Evolutionary conservation across 257 asterid genomes (phyloP).

Genomic region (Scutellaria galericulata): DNA sequence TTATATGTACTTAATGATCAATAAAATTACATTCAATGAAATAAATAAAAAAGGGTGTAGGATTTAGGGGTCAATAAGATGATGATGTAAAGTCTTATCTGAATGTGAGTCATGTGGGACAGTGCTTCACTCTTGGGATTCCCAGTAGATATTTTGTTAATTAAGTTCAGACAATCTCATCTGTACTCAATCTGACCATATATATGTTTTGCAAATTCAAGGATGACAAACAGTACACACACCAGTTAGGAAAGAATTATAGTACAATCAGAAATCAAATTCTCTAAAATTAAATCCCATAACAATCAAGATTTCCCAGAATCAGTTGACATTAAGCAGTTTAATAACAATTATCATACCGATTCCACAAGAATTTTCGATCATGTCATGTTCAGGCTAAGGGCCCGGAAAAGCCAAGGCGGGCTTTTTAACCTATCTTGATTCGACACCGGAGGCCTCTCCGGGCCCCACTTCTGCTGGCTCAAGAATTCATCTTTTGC

Average conservation of each 20-base stretch:
- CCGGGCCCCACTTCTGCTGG: conserved; percentile 62
- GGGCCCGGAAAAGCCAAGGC: conserved; percentile 83
- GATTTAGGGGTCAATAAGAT: not conserved
- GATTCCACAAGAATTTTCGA: not conserved
- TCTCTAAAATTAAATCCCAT: conserved; percentile 10
- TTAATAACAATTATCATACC: conserved; percentile 4
- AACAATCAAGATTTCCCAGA: conserved; percentile 39
- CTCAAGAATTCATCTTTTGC: conserved; percentile 32
- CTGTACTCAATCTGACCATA: conserved; percentile 29
- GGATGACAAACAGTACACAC: not conserved
- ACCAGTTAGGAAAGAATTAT: no score
- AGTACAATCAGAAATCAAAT: conserved; percentile 11
- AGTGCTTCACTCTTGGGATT: conserved; percentile 41
- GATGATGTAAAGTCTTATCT: conserved; percentile 41
- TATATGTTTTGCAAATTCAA: not conserved
- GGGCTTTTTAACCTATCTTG: conserved; percentile 65
- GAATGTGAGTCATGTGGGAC: conserved; percentile 49
- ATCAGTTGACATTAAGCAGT: conserved; percentile 31
- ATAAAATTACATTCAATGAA: no score
- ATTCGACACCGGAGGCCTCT: conserved; percentile 32
- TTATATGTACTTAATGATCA: no score
- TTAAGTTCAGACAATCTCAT: conserved; percentile 32
- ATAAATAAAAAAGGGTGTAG: no score
- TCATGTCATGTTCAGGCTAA: conserved; percentile 69
- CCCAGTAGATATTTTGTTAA: conserved; percentile 39